Base-by-base conservation (phyloP, 2,329 filamentous ascomycete species). In the Epichloe typhina region DNA sequence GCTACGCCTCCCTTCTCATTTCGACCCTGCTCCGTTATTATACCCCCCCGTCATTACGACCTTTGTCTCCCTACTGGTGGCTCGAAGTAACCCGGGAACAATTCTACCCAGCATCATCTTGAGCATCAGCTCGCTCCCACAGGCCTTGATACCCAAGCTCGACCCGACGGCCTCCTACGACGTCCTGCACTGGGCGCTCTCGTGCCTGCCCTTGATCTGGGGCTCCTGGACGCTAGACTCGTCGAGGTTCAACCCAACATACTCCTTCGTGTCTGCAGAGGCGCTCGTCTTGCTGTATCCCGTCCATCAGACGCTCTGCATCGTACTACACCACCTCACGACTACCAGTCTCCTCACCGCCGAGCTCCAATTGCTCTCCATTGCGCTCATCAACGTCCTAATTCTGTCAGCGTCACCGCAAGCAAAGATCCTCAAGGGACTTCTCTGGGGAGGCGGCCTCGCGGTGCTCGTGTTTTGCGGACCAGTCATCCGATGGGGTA, bases 11-110 rank as follows among this genome's bases (percentile, higher is more conserved):
- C 88, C 89, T 0, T 70, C 80, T 4, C 75, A 79, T n/a, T 95
- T 96, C 66, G 91, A 97, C 61, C 90, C 89, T 3, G 91, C 91
- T 6, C 88, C 90, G 11, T 74, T 95, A n/a, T 67, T 96, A 52
- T 97, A 96, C 63, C 91, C 91, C 91, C 91, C 84, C 5, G 68
- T 83, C 2, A 74, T 95, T 33, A 88, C 90, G 1, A 68, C 90
- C 15, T 74, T 90, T 44, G 84, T 93, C 31, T 82, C 89, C 1
- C 71, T 93, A 4, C 82, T 90, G 9, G 73, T 95, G 41, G 79
- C 82, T 7, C 72, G 75, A 47, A 75, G 77, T 46, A 80, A 79
- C 44, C 72, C 77, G 3, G 72, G 74, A 15, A 72, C 82, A 12
- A 64, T 95, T 19, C 68, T 95, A 7, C 83, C 86, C 2, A 95